These are phyloP conservation scores for Thecamonas trahens DNA, from an alignment of 78 protist species.

Conservation along the genomic window DNA sequence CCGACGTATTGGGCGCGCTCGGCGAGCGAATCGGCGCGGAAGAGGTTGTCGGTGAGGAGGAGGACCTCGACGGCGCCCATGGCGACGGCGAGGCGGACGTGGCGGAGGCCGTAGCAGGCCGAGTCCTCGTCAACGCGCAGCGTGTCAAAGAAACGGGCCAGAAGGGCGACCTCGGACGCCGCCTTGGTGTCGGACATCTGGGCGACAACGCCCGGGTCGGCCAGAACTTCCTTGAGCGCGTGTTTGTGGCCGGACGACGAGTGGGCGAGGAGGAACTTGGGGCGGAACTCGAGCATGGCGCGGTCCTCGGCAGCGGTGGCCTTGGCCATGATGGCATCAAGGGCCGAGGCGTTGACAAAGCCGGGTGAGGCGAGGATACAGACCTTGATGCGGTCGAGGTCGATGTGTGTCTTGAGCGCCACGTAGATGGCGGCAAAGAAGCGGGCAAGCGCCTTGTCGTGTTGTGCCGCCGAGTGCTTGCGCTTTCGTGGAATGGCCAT, in stretches of 20 bases:
- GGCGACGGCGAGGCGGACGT: conserved; percentile 68
- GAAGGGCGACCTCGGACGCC: conserved; percentile 41
- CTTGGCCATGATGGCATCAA: background rate
- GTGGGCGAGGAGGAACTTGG: conserved; percentile 64
- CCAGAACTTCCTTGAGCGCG: conserved; percentile 69
- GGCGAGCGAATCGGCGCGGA: conserved; percentile 33
- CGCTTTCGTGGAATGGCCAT: conserved; percentile 45
- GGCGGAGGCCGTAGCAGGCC: conserved; percentile 71
- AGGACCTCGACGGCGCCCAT: conserved; percentile 61
- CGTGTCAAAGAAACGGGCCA: conserved; percentile 51
- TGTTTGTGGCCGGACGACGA: conserved; percentile 77
- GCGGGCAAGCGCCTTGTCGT: conserved; percentile 4
- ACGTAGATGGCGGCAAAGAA: conserved; percentile 61
- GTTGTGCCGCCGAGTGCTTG: background rate
- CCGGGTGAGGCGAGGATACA: conserved; percentile 79
- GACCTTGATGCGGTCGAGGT: conserved; percentile 75
- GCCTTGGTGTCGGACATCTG: conserved; percentile 71
- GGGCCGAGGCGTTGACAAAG: background rate
- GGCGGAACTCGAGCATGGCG: conserved; percentile 28
- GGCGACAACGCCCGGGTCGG: conserved; percentile 39
- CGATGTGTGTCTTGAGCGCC: conserved; percentile 56
- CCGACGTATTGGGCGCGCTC: conserved; percentile 63
- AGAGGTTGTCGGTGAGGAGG: conserved; percentile 64
- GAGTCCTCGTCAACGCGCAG: conserved; percentile 58
- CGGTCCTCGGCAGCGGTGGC: conserved; percentile 23